Percentiles rank a stretch among this genome's conserved stretches.
Conservation (phyloP, 805 yeast species). For the Lipomyces sp. region DNA sequence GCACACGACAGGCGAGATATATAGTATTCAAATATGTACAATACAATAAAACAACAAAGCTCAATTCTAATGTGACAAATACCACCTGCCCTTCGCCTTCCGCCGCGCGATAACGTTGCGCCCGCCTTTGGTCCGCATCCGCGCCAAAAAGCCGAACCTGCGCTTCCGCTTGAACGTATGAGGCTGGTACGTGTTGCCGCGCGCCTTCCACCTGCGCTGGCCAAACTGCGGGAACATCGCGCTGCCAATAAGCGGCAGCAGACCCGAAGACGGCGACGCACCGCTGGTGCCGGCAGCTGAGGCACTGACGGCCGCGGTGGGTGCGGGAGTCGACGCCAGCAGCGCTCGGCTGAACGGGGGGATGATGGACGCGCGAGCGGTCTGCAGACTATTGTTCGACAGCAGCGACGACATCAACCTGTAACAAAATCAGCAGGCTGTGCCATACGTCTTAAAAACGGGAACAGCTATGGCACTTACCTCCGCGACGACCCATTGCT, state of each 20-base stretch:
- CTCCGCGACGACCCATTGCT: no score
- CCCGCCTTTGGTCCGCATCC: conserved; percentile 71
- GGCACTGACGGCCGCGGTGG: neutral
- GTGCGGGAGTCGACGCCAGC: neutral
- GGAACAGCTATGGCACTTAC: no score
- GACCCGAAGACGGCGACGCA: neutral
- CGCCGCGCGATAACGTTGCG: conserved; percentile 75
- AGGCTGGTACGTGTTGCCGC: conserved; percentile 96
- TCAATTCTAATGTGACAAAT: conserved; percentile 74
- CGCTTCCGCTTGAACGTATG: conserved; percentile 86
- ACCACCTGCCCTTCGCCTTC: conserved; percentile 91
- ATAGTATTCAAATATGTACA: neutral
- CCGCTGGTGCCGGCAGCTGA: neutral
- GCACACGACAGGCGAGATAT: neutral
- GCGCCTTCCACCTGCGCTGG: conserved; percentile 72
- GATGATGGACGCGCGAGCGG: conserved; percentile 6
- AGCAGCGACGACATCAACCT: conserved; percentile 5
- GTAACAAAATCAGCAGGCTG: neutral
- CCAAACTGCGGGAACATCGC: conserved; percentile 33
- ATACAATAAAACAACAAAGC: neutral
- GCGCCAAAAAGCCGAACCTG: conserved; percentile 81
- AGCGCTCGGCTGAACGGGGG: conserved; percentile 1
- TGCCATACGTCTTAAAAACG: no score
- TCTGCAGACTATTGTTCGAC: neutral
- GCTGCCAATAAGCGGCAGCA: neutral